Evolutionary conservation across 129 eudicot genomes (phyloP), one percentile per base, ranked within the genome.

Genomic region (Chrysanthemum lavandulifolium): DNA sequence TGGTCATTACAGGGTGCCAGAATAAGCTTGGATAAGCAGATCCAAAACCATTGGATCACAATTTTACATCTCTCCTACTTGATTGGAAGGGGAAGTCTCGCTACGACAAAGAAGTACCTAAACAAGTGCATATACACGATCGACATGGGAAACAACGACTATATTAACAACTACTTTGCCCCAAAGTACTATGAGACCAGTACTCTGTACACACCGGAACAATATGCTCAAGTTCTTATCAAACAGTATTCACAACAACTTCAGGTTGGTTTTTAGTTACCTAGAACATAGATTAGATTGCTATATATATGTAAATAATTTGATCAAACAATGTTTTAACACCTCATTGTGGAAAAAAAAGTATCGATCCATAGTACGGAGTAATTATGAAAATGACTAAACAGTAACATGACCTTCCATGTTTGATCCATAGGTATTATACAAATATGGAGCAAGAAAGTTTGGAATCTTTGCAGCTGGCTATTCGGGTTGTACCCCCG

Each of bases 81-180:
- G 48, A 61, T 70, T 36, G 76, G 79, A 23, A 77, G 48, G 2
- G 91, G 88, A 49, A 80, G 80, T 67, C 12, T 48, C 0, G 54
- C 23, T 21, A n/a, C 73, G 23, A 69, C 91, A 4, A 62, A 12
- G 13, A 49, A 73, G 6, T 77, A 82, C 76, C 76, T 90, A 29
- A 53, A 33, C 65, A 73, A 77, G 69, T 90, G 94, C 72, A 52
- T 87, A 7, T 90, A 87, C 77, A 62, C 78, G 0, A 87, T 90
- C 2, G 77, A 78, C 48, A 81, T 85, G 65, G 96, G 96, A 29
- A 85, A 58, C 60, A 90, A 90, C 43, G 96, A 90, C 69, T 90
- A 87, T 66, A 57, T 90, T 15, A 85, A 79, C 87, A 90, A 90
- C 78, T 90, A 87, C 76, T 84, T 71, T 4, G 7, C 36, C 64